These are phyloP conservation scores for Hypoxylon sp. DNA, from an alignment of 2,329 filamentous ascomycete species.

Conservation along the genomic window DNA sequence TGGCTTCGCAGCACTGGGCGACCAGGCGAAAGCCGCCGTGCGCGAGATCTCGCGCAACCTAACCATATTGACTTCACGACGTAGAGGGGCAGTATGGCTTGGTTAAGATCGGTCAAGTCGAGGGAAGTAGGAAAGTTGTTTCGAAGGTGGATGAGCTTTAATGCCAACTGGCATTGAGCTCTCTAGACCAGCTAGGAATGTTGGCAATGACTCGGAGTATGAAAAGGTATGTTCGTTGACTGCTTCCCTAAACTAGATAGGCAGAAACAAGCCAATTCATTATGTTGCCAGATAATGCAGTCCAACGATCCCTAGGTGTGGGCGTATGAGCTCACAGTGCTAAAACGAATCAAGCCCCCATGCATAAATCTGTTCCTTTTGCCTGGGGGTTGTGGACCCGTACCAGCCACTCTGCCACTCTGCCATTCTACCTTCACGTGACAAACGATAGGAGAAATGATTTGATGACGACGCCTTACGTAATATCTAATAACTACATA, in stretches of 20 bases:
- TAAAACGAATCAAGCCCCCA: constrained; percentile 40
- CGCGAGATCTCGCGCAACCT: constrained; percentile 95
- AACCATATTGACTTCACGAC: constrained; percentile 76
- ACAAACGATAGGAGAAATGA: constrained; percentile 13
- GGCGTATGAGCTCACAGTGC: constrained; percentile 42
- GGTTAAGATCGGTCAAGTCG: constrained; percentile 42
- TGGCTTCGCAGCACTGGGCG: constrained; percentile 82
- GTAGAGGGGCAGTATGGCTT: constrained; percentile 32
- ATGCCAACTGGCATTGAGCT: constrained; percentile 55
- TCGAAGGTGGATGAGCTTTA: constrained; percentile 42
- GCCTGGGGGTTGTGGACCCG: constrained; percentile 1
- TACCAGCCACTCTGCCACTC: constrained; percentile 11
- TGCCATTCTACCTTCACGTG: constrained; percentile 35
- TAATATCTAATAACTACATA: neutral
- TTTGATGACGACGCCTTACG: constrained; percentile 22
- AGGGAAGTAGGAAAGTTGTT: constrained; percentile 51
- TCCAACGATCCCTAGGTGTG: constrained; percentile 36
- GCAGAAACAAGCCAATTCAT: constrained; percentile 35
- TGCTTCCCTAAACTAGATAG: constrained; percentile 26
- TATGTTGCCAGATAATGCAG: constrained; percentile 48
- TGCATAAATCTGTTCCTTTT: constrained; percentile 42
- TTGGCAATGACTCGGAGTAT: constrained; percentile 29
- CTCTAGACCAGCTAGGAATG: constrained; percentile 55
- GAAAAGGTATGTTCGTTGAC: constrained; percentile 28
- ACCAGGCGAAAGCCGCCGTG: constrained; percentile 98